phyloP scores from a whole-genome alignment of 2,329 filamentous ascomycete species.

The Alternaria ethzedia region DNA sequence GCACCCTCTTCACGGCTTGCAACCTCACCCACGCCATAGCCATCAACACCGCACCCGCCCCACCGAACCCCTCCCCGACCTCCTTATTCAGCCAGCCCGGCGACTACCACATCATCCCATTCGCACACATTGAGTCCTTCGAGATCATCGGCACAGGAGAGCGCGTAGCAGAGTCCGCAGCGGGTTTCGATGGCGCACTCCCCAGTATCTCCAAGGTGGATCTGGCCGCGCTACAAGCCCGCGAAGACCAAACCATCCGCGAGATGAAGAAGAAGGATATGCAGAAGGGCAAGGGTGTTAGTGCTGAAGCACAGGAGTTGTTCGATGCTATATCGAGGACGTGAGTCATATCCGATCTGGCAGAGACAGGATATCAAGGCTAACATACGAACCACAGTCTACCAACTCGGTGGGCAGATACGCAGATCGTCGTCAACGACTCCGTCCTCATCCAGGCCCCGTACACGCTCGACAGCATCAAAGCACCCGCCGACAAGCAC shows the following conservation, averaged over 20 bases:
- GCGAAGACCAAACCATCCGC: conserved; percentile 63
- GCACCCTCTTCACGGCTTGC: conserved; percentile 67
- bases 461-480: conserved; percentile 64
- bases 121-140: conserved; percentile 65
- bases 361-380: neutral
- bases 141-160: conserved; percentile 56
- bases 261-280: conserved; percentile 64
- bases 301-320: conserved; percentile 66
- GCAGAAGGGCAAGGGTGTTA: conserved; percentile 66
- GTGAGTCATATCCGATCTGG: conserved; percentile 40
- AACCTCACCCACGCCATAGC: conserved; percentile 67
- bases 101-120: conserved; percentile 66
- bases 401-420: conserved; percentile 65
- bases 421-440: conserved; percentile 66
- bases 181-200: conserved; percentile 53
- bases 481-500: conserved; percentile 51
- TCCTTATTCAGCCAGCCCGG: conserved; percentile 51
- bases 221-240: conserved; percentile 59
- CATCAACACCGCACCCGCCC: conserved; percentile 61
- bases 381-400: conserved; percentile 42
- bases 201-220: conserved; percentile 61
- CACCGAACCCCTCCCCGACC: conserved; percentile 52
- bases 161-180: conserved; percentile 42
- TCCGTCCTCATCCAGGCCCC: conserved; percentile 65
- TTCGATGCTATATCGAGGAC: conserved; percentile 67